A percentile compares a stretch with the other conserved stretches of the same genome.
Evolutionary conservation across 352 stramenopile species (phyloP).

Genomic region (Phytophthora syringae): DNA sequence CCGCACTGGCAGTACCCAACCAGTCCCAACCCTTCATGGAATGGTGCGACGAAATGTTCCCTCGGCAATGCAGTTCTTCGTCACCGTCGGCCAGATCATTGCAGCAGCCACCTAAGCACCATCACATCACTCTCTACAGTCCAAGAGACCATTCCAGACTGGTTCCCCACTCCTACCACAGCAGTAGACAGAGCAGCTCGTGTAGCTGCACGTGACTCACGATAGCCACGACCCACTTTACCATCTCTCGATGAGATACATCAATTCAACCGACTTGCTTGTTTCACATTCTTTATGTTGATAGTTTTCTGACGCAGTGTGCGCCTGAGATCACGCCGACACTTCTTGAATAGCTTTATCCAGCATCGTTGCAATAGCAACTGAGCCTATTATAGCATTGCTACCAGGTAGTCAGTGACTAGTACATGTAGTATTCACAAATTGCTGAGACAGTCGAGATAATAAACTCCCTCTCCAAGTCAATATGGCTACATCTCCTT

Average conservation of each 20-base stretch:
- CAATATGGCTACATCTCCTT: slow-evolving; percentile 5
- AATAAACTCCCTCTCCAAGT: background rate
- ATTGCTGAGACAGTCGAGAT: too few relatives aligned
- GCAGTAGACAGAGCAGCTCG: background rate
- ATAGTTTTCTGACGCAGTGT: too few relatives aligned
- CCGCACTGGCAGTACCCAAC: background rate
- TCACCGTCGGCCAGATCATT: slow-evolving; percentile 26
- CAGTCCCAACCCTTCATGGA: slow-evolving; percentile 1
- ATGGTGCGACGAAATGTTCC: slow-evolving; percentile 22
- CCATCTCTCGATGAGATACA: slow-evolving; percentile 15
- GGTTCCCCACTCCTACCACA: background rate
- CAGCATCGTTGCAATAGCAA: too few relatives aligned
- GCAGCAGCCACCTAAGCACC: slow-evolving; percentile 14
- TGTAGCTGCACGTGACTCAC: background rate
- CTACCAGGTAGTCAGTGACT: too few relatives aligned
- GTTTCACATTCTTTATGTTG: too few relatives aligned
- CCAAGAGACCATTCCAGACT: background rate
- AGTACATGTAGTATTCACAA: too few relatives aligned
- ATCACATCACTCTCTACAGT: too few relatives aligned
- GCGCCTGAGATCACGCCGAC: too few relatives aligned
- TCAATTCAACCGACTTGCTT: too few relatives aligned
- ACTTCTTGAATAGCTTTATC: too few relatives aligned
- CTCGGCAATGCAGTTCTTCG: slow-evolving; percentile 24
- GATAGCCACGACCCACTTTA: background rate
- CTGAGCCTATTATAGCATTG: too few relatives aligned